Conservation (phyloP, 176 grass and related monocot genomes). For the Tillandsia leiboldiana region DNA sequence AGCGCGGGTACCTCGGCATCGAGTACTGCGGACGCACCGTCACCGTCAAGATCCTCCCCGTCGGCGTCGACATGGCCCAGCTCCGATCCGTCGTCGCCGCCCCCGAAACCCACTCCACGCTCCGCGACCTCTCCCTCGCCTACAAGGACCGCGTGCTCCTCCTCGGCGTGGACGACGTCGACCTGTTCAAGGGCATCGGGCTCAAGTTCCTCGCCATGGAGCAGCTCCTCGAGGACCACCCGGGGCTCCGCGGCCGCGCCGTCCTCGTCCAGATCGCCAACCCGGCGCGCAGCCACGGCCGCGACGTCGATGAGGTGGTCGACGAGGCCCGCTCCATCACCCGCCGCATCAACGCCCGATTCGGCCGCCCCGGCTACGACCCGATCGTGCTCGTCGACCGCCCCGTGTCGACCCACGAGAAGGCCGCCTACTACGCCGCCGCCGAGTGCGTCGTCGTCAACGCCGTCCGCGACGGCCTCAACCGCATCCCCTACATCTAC, state of each 20-base stretch:
- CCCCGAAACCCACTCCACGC: conserved; percentile 35
- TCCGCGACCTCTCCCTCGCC: conserved; percentile 31
- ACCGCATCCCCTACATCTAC: conserved; percentile 88
- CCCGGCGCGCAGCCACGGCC: conserved; percentile 73
- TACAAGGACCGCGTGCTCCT: conserved; percentile 65
- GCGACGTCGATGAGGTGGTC: conserved; percentile 77
- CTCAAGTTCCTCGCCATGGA: conserved; percentile 95
- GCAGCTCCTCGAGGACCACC: conserved; percentile 58
- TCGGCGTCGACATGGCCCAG: conserved; percentile 86
- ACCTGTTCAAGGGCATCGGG: conserved; percentile 89
- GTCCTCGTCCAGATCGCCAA: conserved; percentile 87
- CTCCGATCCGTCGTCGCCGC: conserved; percentile 58
- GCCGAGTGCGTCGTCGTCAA: conserved; percentile 81
- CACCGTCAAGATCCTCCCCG: conserved; percentile 84
- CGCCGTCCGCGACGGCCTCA: conserved; percentile 83
- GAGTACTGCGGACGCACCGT: conserved; percentile 94
- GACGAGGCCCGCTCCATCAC: conserved; percentile 57
- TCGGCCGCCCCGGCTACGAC: conserved; percentile 61
- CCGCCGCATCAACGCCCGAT: conserved; percentile 57
- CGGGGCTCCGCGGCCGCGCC: conserved; percentile 42
- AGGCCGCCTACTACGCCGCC: conserved; percentile 67
- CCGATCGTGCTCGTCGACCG: conserved; percentile 55
- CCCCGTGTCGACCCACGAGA: conserved; percentile 42
- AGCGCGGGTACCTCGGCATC: conserved; percentile 87
- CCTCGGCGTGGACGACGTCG: conserved; percentile 83